These are phyloP conservation scores for Amanita molliuscula DNA, from an alignment of 768 basidiomycete genomes.

Conservation along the genomic window DNA sequence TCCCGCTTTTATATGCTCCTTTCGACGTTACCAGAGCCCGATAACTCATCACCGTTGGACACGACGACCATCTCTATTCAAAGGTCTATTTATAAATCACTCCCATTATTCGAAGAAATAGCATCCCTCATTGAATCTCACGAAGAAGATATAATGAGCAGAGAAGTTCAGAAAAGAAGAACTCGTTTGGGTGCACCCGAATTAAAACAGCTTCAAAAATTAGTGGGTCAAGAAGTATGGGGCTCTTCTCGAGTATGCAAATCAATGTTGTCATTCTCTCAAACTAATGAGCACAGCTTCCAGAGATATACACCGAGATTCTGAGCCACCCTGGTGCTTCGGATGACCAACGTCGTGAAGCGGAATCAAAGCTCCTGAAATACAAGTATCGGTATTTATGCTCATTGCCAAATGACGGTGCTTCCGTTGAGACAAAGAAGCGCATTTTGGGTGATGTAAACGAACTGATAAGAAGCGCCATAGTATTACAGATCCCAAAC, in stretches of 20 bases:
- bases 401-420: conserved; percentile 37
- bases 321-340: conserved; percentile 71
- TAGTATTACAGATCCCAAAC: conserved; percentile 68
- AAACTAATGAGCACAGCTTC: conserved; percentile 38
- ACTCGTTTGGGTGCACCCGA: conserved; percentile 62
- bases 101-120: conserved; percentile 67
- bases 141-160: conserved; percentile 46
- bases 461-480: conserved; percentile 60
- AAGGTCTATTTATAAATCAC: conserved; percentile 53
- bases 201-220: conserved; percentile 46
- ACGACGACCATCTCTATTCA: conserved; percentile 52
- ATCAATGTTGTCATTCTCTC: not conserved
- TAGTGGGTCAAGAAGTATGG: conserved; percentile 61
- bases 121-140: conserved; percentile 49
- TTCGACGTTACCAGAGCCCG: conserved; percentile 58
- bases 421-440: conserved; percentile 29
- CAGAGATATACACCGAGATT: conserved; percentile 66
- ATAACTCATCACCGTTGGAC: conserved; percentile 62
- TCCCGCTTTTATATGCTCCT: conserved; percentile 57
- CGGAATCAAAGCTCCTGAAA: conserved; percentile 66
- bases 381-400: conserved; percentile 53
- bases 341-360: conserved; percentile 68
- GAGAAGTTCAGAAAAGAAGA: conserved; percentile 69
- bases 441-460: conserved; percentile 53
- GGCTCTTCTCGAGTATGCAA: conserved; percentile 43